Evolutionary conservation across 305 asterid genomes (phyloP), one percentile per base, ranked within the genome.

Genomic region (Rubia tinctorum): DNA sequence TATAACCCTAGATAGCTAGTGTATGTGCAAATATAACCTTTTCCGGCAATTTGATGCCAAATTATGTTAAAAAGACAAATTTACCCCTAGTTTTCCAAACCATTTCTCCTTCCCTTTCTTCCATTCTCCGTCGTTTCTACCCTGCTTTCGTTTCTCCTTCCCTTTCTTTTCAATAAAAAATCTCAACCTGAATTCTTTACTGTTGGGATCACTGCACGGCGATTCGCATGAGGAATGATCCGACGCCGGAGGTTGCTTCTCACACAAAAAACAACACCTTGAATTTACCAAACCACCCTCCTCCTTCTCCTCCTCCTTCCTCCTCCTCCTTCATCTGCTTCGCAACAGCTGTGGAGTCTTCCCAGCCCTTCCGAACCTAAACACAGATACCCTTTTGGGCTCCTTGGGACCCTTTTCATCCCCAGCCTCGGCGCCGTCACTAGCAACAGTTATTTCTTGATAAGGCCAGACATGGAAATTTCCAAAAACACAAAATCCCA

Each of bases 191-290:
- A 91, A 94, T 70, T 76, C 90, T 4, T 86, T 59, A 79, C 95
- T 88, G 73, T 90, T 90, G 78, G 98, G 97, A 71, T 93, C 97
- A 81, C 97, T 88, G 12, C 88, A 59, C 45, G 95, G 92, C 49
- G 97, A 88, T 85, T 86, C 91, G 82, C 85, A 86, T 2, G 94
- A 78, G 22, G 91, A 87, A 80, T 51, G 8, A 51, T 82, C 95
- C 71, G 82, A 68, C 13, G 87, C 80, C 86, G 30, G 73, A 15
- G 84, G 86, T 56, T 73, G 72, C 81, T 76, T 84, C 69, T 77
- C 37, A 76, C 89, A 83, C 74, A 75, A 75, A 82, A 84, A 85
- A 81, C 90, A 77, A 75, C 83, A 73, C 61, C 81, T 81, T 37
- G 87, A 79, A 88, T 81, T 86, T 13, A 76, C 84, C 71, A 15